A percentile compares a stretch with the other conserved stretches of the same genome.
Conservation (phyloP, 208 protist species). For the Trypanosomatidae sp. region DNA sequence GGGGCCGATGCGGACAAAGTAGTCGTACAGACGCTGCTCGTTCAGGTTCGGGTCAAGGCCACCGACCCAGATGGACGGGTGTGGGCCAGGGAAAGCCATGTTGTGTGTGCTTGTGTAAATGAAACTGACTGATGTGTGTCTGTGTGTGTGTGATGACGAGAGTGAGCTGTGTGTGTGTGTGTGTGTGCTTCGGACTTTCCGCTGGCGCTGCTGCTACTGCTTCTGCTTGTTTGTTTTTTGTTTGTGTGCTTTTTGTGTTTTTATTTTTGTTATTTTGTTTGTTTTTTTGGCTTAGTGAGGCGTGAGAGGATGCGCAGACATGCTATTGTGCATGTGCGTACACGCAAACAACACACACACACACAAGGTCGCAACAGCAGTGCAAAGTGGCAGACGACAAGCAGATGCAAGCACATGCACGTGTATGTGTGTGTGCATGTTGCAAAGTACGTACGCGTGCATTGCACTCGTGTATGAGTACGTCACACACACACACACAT, state of each 20-base stretch:
- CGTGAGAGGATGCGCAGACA: no score
- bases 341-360: no score
- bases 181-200: not conserved
- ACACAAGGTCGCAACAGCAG: no score
- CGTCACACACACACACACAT: no score
- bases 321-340: no score
- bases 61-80: constrained; percentile 97
- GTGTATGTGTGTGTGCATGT: no score
- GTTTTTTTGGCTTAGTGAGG: not conserved
- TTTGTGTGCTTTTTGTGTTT: not conserved
- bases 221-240: not conserved
- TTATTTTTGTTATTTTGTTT: not conserved
- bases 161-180: not conserved
- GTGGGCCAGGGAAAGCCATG: constrained; percentile 60
- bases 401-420: no score
- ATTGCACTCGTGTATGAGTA: no score
- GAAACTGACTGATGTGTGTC: not conserved
- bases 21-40: constrained; percentile 94
- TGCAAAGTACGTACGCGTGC: no score
- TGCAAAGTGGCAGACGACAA: no score
- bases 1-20: constrained; percentile 96
- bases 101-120: not conserved
- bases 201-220: not conserved
- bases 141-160: not conserved
- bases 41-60: constrained; percentile 93